Evolutionary conservation across 257 asterid genomes (phyloP).

Genomic region (Capsicum baccatum): DNA sequence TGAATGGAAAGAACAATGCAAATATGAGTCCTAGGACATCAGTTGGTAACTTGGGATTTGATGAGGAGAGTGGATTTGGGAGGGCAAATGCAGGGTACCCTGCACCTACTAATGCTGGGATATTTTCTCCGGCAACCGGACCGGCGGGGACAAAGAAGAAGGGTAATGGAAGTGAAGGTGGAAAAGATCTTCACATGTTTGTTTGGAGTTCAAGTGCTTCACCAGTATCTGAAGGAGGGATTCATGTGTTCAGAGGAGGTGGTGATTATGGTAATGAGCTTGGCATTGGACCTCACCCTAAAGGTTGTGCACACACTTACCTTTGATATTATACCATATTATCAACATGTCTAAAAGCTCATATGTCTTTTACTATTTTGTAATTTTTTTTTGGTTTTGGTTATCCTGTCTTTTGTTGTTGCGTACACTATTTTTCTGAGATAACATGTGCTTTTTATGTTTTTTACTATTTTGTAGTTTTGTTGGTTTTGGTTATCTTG

Average conservation of each 20-base stretch:
- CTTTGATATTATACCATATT: neutral
- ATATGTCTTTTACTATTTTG: neutral
- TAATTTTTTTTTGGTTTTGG: neutral
- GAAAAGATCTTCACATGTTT: slow-evolving; percentile 52
- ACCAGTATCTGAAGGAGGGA: slow-evolving; percentile 68
- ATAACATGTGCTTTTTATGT: neutral
- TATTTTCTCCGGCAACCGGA: slow-evolving; percentile 23
- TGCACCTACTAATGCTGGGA: slow-evolving; percentile 31
- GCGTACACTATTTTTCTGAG: slow-evolving; percentile 23
- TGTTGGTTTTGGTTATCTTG: slow-evolving; percentile 21
- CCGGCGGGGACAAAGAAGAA: slow-evolving; percentile 26
- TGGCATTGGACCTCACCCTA: slow-evolving; percentile 75
- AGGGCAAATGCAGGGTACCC: slow-evolving; percentile 23
- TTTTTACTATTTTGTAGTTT: neutral
- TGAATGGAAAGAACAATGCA: slow-evolving; percentile 45
- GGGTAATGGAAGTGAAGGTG: slow-evolving; percentile 35
- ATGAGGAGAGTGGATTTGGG: slow-evolving; percentile 56
- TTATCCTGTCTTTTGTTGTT: slow-evolving; percentile 30
- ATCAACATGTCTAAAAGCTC: neutral
- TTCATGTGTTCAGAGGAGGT: slow-evolving; percentile 82
- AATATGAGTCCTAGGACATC: slow-evolving; percentile 59
- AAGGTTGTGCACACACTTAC: slow-evolving; percentile 54
- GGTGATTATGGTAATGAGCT: slow-evolving; percentile 67
- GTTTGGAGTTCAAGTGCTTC: slow-evolving; percentile 55
- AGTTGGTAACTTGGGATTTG: slow-evolving; percentile 48